phyloP scores from a whole-genome alignment of 306 rosid species.

The Cicer pinnatifidum region DNA sequence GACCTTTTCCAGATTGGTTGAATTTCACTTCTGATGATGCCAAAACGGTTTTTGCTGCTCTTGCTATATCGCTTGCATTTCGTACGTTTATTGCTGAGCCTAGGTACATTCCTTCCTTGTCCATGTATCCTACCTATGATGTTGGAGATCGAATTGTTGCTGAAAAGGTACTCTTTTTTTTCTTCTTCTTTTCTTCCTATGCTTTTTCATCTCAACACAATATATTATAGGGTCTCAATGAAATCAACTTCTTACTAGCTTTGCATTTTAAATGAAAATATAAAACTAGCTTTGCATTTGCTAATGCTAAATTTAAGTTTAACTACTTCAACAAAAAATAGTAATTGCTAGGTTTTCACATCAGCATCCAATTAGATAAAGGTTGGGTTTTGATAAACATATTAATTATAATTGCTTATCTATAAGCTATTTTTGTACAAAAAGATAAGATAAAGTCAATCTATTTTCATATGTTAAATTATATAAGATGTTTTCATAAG shows the following conservation, averaged over 20 bases:
- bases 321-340: not conserved
- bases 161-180: slow-evolving; percentile 67
- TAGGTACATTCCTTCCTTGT: slow-evolving; percentile 95
- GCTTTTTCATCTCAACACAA: not conserved
- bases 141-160: slow-evolving; percentile 98
- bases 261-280: not conserved
- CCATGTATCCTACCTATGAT: slow-evolving; percentile 99
- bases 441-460: no score
- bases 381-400: no score
- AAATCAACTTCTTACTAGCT: not conserved
- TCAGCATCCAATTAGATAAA: slow-evolving; percentile 22
- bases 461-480: no score
- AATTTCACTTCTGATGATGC: slow-evolving; percentile 84
- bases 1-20: slow-evolving; percentile 69
- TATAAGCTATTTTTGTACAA: no score
- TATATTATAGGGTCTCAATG: not conserved
- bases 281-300: not conserved
- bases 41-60: slow-evolving; percentile 77
- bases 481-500: no score
- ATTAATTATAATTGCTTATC: no score
- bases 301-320: not conserved
- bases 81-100: slow-evolving; percentile 93
- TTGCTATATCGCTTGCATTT: slow-evolving; percentile 65
- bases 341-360: not conserved
- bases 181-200: not conserved